Percentiles rank a stretch among this genome's conserved stretches.
phyloP scores from a whole-genome alignment of 2,329 filamentous ascomycete genomes.

The Botrytis squamosa region DNA sequence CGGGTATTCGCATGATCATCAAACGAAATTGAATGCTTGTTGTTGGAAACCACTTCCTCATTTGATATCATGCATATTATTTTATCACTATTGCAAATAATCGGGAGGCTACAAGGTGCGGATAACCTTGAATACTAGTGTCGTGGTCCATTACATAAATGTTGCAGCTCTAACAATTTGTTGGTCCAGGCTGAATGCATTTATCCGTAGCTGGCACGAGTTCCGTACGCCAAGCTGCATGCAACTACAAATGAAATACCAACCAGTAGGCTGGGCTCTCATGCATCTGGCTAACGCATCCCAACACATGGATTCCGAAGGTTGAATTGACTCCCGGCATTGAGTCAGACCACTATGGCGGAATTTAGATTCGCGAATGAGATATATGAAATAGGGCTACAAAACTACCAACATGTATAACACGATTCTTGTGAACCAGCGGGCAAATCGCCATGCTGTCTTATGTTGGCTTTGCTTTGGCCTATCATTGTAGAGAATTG shows the following conservation, averaged over 20 bases:
- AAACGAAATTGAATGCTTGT: neutral
- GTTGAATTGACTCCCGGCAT: slow-evolving; percentile 6
- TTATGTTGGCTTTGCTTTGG: neutral
- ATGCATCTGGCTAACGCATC: slow-evolving; percentile 9
- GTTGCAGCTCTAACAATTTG: slow-evolving; percentile 10
- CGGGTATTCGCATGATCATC: slow-evolving; percentile 5
- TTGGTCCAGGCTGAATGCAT: slow-evolving; percentile 12
- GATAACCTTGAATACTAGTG: neutral
- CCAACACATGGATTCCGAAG: slow-evolving; percentile 11
- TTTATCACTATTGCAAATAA: neutral
- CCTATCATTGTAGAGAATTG: neutral
- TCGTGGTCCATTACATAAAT: slow-evolving; percentile 13
- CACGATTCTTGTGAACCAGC: neutral
- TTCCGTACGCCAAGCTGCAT: slow-evolving; percentile 14
- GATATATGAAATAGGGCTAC: neutral
- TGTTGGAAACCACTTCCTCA: neutral
- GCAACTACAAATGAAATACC: neutral
- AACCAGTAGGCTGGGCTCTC: slow-evolving; percentile 15
- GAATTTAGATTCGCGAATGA: slow-evolving; percentile 18
- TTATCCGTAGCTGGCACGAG: slow-evolving; percentile 12
- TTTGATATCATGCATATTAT: slow-evolving; percentile 1
- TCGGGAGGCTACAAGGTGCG: neutral
- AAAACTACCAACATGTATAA: neutral
- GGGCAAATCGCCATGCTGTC: neutral
- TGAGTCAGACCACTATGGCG: slow-evolving; percentile 18